Conservation (phyloP, 31 red algal genomes). For the Odonthalia washingtoniensis region DNA sequence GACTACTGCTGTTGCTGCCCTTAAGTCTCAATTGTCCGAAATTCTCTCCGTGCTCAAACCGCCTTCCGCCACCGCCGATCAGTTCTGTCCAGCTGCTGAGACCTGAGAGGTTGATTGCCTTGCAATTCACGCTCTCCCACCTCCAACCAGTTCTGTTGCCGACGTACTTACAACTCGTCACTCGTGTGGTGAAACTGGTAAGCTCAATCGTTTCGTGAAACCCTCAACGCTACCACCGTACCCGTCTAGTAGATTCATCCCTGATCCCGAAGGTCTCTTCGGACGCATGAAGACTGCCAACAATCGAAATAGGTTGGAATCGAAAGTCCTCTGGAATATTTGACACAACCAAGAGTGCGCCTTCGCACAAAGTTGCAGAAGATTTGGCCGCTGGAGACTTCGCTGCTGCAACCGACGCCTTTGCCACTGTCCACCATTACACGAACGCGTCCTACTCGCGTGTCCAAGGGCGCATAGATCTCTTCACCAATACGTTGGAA, state of each 20-base stretch:
- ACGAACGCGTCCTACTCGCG: slow-evolving; percentile 22
- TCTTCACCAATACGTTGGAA: slow-evolving; percentile 46
- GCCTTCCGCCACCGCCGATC: neutral
- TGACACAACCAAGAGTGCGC: slow-evolving; percentile 17
- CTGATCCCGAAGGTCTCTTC: neutral
- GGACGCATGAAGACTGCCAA: slow-evolving; percentile 5
- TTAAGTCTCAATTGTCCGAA: neutral
- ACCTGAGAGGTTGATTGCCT: neutral
- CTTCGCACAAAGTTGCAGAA: slow-evolving; percentile 7
- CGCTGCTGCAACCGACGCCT: slow-evolving; percentile 1
- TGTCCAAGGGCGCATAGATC: slow-evolving; percentile 39
- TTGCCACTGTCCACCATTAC: slow-evolving; percentile 40
- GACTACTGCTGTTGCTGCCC: neutral
- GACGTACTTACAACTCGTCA: neutral
- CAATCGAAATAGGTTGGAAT: slow-evolving; percentile 14
- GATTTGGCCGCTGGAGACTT: slow-evolving; percentile 14
- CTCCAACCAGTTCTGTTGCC: neutral
- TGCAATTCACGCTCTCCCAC: neutral
- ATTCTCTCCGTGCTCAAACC: neutral
- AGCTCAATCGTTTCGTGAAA: slow-evolving; percentile 25
- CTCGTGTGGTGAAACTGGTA: slow-evolving; percentile 3
- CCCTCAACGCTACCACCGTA: neutral
- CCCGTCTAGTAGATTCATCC: neutral
- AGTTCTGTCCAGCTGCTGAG: neutral
- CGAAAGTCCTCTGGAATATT: slow-evolving; percentile 30